Percentiles rank a stretch among this genome's conserved stretches.
Conservation (phyloP, 768 basidiomycete species). For the Lanmaoa rubissima region DNA sequence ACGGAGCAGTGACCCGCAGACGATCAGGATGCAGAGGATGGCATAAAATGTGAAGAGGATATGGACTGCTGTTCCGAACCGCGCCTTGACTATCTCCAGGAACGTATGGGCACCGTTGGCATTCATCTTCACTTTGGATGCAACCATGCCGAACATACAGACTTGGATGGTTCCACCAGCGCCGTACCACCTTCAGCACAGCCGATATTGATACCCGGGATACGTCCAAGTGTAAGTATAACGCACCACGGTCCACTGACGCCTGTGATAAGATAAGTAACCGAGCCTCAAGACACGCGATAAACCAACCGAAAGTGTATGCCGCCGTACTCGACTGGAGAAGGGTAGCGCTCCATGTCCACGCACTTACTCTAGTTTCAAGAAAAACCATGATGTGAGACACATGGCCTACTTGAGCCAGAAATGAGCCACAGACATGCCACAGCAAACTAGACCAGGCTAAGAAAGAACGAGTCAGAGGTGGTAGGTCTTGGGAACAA, state of each 20-base stretch:
- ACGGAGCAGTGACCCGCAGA: constrained; percentile 51
- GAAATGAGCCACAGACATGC: constrained; percentile 35
- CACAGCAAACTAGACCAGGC: constrained; percentile 51
- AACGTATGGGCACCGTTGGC: constrained; percentile 59
- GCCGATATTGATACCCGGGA: background rate
- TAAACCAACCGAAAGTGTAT: constrained; percentile 41
- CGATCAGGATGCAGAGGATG: constrained; percentile 49
- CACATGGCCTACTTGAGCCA: background rate
- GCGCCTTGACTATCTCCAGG: constrained; percentile 51
- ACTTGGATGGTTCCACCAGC: constrained; percentile 54
- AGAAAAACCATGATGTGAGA: background rate
- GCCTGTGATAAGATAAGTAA: constrained; percentile 24
- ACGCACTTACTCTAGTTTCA: constrained; percentile 43
- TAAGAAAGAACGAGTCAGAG: constrained; percentile 10
- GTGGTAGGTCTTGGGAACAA: background rate
- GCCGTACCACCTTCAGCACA: constrained; percentile 43
- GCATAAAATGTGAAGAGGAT: constrained; percentile 53
- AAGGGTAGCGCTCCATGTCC: constrained; percentile 58
- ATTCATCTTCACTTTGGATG: constrained; percentile 58
- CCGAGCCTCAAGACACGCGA: background rate
- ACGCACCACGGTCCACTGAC: constrained; percentile 48
- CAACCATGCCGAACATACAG: constrained; percentile 50
- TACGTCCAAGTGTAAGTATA: background rate
- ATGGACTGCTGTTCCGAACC: constrained; percentile 47
- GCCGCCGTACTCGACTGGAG: constrained; percentile 54